phyloP scores from a whole-genome alignment of 31 red algal species.

The Odonthalia washingtoniensis region DNA sequence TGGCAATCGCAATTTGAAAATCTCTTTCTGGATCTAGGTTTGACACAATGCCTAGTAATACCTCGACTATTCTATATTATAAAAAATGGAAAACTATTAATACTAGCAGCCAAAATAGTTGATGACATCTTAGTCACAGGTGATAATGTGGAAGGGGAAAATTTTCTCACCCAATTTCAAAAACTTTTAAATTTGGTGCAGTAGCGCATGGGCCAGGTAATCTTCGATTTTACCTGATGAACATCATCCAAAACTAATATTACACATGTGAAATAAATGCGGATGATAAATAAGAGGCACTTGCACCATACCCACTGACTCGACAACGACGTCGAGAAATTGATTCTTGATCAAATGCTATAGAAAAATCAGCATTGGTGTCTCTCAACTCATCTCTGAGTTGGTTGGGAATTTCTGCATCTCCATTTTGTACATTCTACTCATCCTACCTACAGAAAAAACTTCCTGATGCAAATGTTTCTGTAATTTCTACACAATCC shows the following conservation, averaged over 20 bases:
- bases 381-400: too few species aligned
- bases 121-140: neutral
- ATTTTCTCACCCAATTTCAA: neutral
- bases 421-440: constrained; percentile 1
- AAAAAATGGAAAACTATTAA: neutral
- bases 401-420: constrained; percentile 31
- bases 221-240: constrained; percentile 11
- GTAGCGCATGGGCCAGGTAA: neutral
- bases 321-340: neutral
- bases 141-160: neutral
- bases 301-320: neutral
- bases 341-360: neutral
- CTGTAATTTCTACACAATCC: neutral
- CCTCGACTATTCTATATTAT: constrained; percentile 25
- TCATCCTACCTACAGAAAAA: constrained; percentile 12
- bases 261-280: constrained; percentile 2
- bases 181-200: neutral
- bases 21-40: neutral
- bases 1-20: too few species aligned
- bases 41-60: neutral
- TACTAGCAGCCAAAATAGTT: neutral
- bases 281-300: constrained; percentile 12
- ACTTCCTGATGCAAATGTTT: neutral
- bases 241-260: constrained; percentile 13
- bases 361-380: neutral